Percentiles rank a stretch among this genome's conserved stretches.
phyloP scores from a whole-genome alignment of 441 rosid genomes.

The Theobroma grandiflorum region DNA sequence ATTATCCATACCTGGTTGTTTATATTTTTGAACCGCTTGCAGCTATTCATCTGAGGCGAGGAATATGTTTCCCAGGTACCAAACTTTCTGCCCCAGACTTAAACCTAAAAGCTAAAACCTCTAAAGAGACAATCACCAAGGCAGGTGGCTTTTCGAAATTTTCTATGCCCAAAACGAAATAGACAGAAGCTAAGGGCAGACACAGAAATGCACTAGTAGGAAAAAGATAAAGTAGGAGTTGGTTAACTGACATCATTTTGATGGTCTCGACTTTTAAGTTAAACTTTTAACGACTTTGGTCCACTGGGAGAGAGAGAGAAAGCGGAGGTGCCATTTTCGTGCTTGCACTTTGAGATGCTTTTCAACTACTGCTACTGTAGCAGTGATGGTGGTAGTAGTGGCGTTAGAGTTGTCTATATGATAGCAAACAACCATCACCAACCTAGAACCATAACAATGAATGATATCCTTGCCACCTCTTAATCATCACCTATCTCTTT shows the following conservation, averaged over 20 bases:
- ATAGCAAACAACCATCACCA: slow-evolving; percentile 27
- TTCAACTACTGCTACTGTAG: slow-evolving; percentile 23
- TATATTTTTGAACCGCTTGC: too few species aligned
- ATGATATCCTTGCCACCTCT: slow-evolving; percentile 29
- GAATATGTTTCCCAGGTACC: too few species aligned
- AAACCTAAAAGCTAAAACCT: neutral
- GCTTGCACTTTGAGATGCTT: slow-evolving; percentile 14
- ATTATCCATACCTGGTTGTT: too few species aligned
- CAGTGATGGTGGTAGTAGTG: neutral
- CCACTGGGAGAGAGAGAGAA: slow-evolving; percentile 8
- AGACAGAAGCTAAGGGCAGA: neutral
- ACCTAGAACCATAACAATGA: slow-evolving; percentile 27
- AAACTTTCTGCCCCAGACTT: too few species aligned
- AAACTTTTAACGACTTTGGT: slow-evolving; percentile 1
- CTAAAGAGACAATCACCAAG: neutral
- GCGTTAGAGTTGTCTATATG: neutral
- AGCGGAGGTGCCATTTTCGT: neutral
- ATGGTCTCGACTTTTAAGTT: neutral
- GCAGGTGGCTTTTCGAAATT: neutral
- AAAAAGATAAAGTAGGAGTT: neutral
- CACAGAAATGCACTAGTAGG: neutral
- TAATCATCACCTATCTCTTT: slow-evolving; percentile 36
- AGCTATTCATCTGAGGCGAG: too few species aligned
- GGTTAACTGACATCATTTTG: neutral
- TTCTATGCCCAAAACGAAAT: neutral